Base-by-base conservation (phyloP, 768 basidiomycete species). In the Suillus paluster region DNA sequence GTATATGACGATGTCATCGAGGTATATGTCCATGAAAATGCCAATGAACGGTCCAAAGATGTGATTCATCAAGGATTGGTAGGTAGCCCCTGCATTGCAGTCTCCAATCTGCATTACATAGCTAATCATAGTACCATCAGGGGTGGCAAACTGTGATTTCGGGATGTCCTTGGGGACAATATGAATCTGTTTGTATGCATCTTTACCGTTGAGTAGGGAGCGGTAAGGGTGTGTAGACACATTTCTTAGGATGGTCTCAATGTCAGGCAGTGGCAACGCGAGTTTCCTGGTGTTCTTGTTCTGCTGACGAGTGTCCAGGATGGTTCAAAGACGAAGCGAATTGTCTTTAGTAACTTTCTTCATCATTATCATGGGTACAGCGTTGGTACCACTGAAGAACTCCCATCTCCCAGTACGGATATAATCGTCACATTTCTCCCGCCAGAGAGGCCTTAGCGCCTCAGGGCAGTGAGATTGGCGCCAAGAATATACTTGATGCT, bases 51-150 rank as follows among this genome's bases (percentile, higher is more conserved):
- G 73, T 3, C 70, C 61, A 54, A 84, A 81, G 25, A 82, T 72
- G 6, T 60, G 30, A 0, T 71, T 81, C 77, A 83, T 82, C 0
- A 84, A 63, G 0, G 73, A 41, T 57, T 84, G 83, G 59, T 80
- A 84, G 0, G 80, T 84, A 0, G 79, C 69, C 0, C 78, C 80
- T 0, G 78, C 77, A 64, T 84, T 83, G 53, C 78, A 80, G 58
- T 84, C 77, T 1, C 80, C 81, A 50, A 79, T 76, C 58, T 84
- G 83, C 73, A 84, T 77, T 0, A 82, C 76, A 0, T 67, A 60
- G 41, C 79, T 80, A 5, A 77, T 50, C 57, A 75, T 78, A 0
- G 76, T 78, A 0, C 82, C 81, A 27, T 67, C 74, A n/a, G 77
- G 77, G 3, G 75, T 82, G 0, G 75, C 66, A 57, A 79, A 73